Evolutionary conservation across 2,329 filamentous ascomycete species (phyloP), one percentile per base, ranked within the genome.

Genomic region (Elsinoe batatas): DNA sequence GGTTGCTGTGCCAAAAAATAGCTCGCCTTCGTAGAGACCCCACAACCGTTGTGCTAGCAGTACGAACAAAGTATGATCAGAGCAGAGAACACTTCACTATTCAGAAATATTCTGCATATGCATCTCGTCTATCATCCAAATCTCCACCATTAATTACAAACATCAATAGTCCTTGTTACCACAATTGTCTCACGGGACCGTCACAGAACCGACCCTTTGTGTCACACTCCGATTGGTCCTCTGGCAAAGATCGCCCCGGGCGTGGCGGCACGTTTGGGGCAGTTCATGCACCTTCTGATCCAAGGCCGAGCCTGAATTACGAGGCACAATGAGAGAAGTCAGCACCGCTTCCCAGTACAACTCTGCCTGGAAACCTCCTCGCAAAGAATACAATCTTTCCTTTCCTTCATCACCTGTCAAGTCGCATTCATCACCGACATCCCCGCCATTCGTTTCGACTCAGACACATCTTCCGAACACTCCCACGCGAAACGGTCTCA

Each of bases 271-370:
- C 32, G 26, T 50, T 36, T 50, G 46, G 46, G 46, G 47, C 47
- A 35, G 47, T 51, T 51, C 47, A 51, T 51, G 32, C 47, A 51
- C 36, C 32, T 36, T 17, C 37, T n/a, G 26, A 36, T 32, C 26
- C 22, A 12, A 36, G 18, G 47, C 32, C 15, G 47, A 37, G 47
- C 47, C 32, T 37, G 35, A 38, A 35, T 38, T 20, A 51, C 40
- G 40, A 44, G 26, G 20, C 12, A 18, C 18, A 36, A 55, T 55
- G 53, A 42, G 53, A 17, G 53, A 55, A 20, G 53, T 55, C 53
- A 55, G 53, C 53, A 55, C 37, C 46, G 53, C 53, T 35, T 40
- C 53, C n/a, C 20, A 40, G 8, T 55, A 55, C 53, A 55, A 55
- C 40, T 40, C 53, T 35, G 15, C 33, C 47, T 51, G 47, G 47